These are phyloP conservation scores for Backusella psychrophila DNA, from an alignment of 192 early-diverging fungal species.

Conservation along the genomic window DNA sequence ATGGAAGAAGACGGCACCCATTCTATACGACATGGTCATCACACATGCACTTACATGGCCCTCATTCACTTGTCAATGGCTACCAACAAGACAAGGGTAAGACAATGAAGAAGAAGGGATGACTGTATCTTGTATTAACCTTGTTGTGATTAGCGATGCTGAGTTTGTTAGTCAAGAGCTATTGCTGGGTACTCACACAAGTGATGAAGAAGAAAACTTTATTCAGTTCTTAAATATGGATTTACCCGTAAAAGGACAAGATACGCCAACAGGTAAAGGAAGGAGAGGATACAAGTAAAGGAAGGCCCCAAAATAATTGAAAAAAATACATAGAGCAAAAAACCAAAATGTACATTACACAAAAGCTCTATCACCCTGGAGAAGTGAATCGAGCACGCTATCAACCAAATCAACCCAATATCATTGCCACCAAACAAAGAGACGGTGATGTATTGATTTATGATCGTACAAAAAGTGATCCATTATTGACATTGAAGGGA, in stretches of 20 bases:
- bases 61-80: constrained; percentile 94
- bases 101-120: not conserved
- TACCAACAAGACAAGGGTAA: constrained; percentile 84
- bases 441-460: constrained; percentile 90
- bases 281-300: not conserved
- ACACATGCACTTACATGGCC: constrained; percentile 99
- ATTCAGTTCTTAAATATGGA: constrained; percentile 88
- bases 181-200: constrained; percentile 94
- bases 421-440: constrained; percentile 93
- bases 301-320: not conserved
- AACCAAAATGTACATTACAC: constrained; percentile 74
- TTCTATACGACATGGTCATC: constrained; percentile 95
- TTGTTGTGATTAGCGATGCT: constrained; percentile 59
- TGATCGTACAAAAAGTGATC: constrained; percentile 80
- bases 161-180: constrained; percentile 87
- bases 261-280: constrained; percentile 65
- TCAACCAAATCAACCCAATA: constrained; percentile 92
- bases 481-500: constrained; percentile 81
- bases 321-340: constrained; percentile 47
- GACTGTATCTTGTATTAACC: not conserved
- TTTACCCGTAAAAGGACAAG: constrained; percentile 52
- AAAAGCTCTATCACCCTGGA: constrained; percentile 92
- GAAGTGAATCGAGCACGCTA: constrained; percentile 98
- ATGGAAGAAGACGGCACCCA: constrained; percentile 99
- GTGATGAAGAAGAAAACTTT: constrained; percentile 93